Evolutionary conservation across 176 grass and related monocot genomes (phyloP).

Genomic region (Avena atlantica): DNA sequence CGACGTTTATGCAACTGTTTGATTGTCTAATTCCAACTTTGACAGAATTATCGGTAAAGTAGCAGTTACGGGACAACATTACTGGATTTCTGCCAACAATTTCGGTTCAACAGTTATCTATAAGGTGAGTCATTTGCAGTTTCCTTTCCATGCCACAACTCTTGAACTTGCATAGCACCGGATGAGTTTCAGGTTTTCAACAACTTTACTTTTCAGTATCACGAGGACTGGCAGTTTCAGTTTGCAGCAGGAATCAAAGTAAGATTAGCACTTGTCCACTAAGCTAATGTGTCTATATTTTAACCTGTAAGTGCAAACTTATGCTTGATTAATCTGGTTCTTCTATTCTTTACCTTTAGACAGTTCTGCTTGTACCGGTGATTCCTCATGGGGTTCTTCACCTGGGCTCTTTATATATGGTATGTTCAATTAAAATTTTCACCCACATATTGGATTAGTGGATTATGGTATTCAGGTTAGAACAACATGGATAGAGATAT

Average conservation of each 20-base stretch:
- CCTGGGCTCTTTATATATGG: constrained; percentile 69
- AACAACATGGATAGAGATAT: constrained; percentile 9
- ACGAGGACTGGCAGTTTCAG: constrained; percentile 63
- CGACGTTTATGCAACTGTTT: constrained; percentile 16
- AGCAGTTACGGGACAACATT: constrained; percentile 54
- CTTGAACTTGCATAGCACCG: constrained; percentile 28
- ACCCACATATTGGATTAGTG: constrained; percentile 3
- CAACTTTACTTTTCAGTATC: constrained; percentile 52
- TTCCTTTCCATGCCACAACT: background rate
- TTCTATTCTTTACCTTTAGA: constrained; percentile 57
- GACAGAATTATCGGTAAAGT: constrained; percentile 70
- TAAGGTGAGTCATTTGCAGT: constrained; percentile 53
- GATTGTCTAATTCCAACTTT: constrained; percentile 37
- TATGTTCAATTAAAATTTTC: constrained; percentile 30
- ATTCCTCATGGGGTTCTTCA: constrained; percentile 66
- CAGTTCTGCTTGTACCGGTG: constrained; percentile 71
- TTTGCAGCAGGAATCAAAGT: constrained; percentile 77
- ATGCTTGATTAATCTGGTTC: constrained; percentile 36
- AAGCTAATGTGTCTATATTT: constrained; percentile 21
- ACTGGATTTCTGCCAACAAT: constrained; percentile 59
- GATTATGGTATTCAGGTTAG: constrained; percentile 14
- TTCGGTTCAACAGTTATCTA: constrained; percentile 33
- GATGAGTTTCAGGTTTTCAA: constrained; percentile 40
- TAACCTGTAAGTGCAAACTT: constrained; percentile 15
- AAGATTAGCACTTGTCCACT: constrained; percentile 24